Evolutionary conservation across 768 basidiomycete genomes (phyloP).

Genomic region (Russula sp.): DNA sequence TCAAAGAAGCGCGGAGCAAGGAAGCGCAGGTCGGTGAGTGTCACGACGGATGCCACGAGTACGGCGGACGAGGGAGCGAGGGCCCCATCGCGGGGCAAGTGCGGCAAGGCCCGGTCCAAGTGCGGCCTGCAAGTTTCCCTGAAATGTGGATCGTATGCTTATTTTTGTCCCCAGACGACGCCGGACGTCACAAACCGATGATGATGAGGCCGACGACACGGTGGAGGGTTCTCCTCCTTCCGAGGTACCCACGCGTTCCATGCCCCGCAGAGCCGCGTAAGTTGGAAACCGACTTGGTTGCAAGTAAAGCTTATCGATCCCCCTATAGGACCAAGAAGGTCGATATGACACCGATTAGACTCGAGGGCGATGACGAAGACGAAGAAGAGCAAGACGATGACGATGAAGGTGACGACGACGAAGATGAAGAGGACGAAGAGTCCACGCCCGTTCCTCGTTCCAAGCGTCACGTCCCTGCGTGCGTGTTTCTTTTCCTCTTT

Average conservation of each 20-base stretch:
- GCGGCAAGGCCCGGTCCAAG: constrained; percentile 33
- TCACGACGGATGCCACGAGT: constrained; percentile 39
- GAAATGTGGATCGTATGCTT: background rate
- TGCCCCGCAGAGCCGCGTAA: constrained; percentile 58
- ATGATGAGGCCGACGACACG: constrained; percentile 35
- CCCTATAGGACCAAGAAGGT: constrained; percentile 22
- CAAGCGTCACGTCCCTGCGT: constrained; percentile 3
- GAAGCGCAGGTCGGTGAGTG: constrained; percentile 56
- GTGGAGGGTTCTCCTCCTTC: constrained; percentile 33
- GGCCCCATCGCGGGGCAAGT: constrained; percentile 30
- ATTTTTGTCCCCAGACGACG: constrained; percentile 39
- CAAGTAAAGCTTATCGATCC: constrained; percentile 33
- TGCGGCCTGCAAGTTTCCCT: background rate
- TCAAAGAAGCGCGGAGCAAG: constrained; percentile 38
- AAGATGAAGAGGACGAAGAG: constrained; percentile 19
- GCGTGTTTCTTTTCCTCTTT: background rate
- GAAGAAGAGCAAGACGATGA: constrained; percentile 30
- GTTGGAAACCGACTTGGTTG: constrained; percentile 30
- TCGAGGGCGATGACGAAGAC: constrained; percentile 32
- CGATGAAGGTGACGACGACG: constrained; percentile 16
- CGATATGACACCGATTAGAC: constrained; percentile 22
- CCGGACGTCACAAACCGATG: constrained; percentile 49
- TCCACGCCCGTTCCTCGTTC: constrained; percentile 21
- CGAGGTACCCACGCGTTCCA: constrained; percentile 41
- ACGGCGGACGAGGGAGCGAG: constrained; percentile 30